Conservation (phyloP, 208 protist genomes). For the Herpetomonas samuelpessoai region DNA sequence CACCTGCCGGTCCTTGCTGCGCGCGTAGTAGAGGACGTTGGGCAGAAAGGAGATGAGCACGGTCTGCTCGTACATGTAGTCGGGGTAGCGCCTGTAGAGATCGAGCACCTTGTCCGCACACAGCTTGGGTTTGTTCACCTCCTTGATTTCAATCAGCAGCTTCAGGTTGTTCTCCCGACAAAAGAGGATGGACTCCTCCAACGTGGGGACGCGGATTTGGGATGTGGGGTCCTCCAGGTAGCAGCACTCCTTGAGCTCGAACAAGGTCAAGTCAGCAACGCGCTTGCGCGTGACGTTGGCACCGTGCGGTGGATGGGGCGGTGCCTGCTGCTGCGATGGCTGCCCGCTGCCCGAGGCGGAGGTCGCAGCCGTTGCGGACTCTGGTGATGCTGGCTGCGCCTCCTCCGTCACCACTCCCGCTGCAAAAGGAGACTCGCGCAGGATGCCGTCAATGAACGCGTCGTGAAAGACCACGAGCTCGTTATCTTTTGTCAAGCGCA, state of each 20-base stretch:
- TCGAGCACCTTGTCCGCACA: conserved; percentile 80
- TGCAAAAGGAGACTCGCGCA: conserved; percentile 17
- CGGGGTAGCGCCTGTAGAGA: conserved; percentile 75
- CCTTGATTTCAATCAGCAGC: conserved; percentile 90
- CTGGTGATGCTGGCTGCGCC: neutral
- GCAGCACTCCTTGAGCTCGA: conserved; percentile 63
- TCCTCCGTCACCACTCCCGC: neutral
- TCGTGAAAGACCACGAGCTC: conserved; percentile 86
- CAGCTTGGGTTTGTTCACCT: conserved; percentile 38
- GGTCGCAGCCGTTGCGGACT: neutral
- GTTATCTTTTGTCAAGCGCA: conserved; percentile 85
- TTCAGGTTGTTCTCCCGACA: conserved; percentile 71
- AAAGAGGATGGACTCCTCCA: conserved; percentile 84
- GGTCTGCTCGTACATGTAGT: conserved; percentile 87
- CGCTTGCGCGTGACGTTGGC: conserved; percentile 26
- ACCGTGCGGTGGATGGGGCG: no score
- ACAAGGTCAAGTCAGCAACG: conserved; percentile 70
- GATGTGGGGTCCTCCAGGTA: conserved; percentile 64
- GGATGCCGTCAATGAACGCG: conserved; percentile 34
- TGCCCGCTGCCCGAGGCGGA: no score
- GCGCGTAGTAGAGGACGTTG: conserved; percentile 63
- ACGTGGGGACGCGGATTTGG: conserved; percentile 73
- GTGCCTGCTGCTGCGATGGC: no score
- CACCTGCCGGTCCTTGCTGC: conserved; percentile 56
- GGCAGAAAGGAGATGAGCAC: conserved; percentile 86